Evolutionary conservation across 2,329 filamentous ascomycete species (phyloP).

Genomic region (Nannizziopsis barbatae): DNA sequence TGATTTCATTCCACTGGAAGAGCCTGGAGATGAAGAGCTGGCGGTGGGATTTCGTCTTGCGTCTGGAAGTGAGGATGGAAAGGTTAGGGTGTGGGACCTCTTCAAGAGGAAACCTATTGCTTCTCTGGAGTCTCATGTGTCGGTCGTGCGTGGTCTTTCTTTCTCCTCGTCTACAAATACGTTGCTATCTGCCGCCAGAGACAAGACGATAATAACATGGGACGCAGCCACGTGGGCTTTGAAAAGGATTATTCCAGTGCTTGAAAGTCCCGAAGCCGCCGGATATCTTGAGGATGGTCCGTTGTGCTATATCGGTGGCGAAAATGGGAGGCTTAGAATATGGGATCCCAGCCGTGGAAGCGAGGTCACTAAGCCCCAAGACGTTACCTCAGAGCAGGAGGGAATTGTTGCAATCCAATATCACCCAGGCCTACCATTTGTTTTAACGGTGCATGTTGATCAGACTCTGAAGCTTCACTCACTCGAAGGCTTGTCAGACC

Average conservation of each 20-base stretch:
- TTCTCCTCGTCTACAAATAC: conserved; percentile 65
- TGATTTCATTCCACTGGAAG: conserved; percentile 22
- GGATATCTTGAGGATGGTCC: conserved; percentile 64
- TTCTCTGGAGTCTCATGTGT: conserved; percentile 81
- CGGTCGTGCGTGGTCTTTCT: conserved; percentile 78
- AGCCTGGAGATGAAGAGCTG: conserved; percentile 17
- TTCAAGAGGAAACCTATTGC: conserved; percentile 69
- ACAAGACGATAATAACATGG: conserved; percentile 93
- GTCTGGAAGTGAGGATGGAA: conserved; percentile 88
- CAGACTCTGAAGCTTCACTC: conserved; percentile 74
- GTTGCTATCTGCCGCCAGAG: conserved; percentile 73
- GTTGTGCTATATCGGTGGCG: conserved; percentile 72
- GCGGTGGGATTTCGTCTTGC: conserved; percentile 63
- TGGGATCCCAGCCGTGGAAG: conserved; percentile 69
- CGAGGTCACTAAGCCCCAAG: conserved; percentile 69
- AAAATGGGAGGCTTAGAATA: conserved; percentile 68
- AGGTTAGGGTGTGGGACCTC: conserved; percentile 82
- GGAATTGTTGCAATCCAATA: conserved; percentile 63
- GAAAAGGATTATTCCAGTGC: conserved; percentile 65
- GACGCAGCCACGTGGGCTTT: conserved; percentile 75
- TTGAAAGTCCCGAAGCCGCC: conserved; percentile 74
- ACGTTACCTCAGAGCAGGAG: conserved; percentile 47
- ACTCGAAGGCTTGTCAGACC: conserved; percentile 27
- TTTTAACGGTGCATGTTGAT: conserved; percentile 77
- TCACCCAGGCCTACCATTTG: conserved; percentile 52